Evolutionary conservation across 306 rosid species (phyloP), one percentile per base, ranked within the genome.

Genomic region (Inga oerstediana): DNA sequence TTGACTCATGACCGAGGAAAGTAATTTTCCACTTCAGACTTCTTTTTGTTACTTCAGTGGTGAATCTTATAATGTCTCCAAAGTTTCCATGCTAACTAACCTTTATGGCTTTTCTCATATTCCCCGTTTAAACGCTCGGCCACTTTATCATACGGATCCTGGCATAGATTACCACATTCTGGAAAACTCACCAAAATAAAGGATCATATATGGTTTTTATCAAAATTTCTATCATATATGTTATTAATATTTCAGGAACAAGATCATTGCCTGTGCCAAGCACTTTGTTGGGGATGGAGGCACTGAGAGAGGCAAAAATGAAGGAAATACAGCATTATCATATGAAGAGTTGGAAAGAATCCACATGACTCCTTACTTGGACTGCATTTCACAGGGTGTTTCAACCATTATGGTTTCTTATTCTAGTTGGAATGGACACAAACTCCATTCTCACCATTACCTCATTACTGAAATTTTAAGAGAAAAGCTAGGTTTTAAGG

Each of bases 201-300:
- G 43, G 43, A 7, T 37, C 7, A 37, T 39, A 37, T 37, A 37
- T 37, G 32, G 43, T 35, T 66, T 19, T 2, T n/a, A 66, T 41
- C 51, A 46, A 58, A 27, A 67, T 65, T 7, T n/a, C 22, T 58
- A n/a, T 9, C 32, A 8, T 27, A 54, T 82, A 81, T 35, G 32
- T 37, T 27, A 45, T 71, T 39, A 88, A 76, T 79, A 44, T 70
- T 80, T 71, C 96, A 93, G 98, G 88, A 92, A 86, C 88, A 93
- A 91, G 34, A 92, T 88, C 30, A 87, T 92, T 51, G 97, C 98
- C 27, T 95, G 98, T 87, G 97, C 98, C 56, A 95, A 95, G 85
- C 98, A 95, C 91, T 95, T 93, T 88, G 94, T 93, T 24, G 98
- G 99, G 46, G 99, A 95, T 80, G 99, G 97, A 75, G 99, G 97